Evolutionary conservation across 2,329 filamentous ascomycete genomes (phyloP).

Genomic region (Neonectria punicea): DNA sequence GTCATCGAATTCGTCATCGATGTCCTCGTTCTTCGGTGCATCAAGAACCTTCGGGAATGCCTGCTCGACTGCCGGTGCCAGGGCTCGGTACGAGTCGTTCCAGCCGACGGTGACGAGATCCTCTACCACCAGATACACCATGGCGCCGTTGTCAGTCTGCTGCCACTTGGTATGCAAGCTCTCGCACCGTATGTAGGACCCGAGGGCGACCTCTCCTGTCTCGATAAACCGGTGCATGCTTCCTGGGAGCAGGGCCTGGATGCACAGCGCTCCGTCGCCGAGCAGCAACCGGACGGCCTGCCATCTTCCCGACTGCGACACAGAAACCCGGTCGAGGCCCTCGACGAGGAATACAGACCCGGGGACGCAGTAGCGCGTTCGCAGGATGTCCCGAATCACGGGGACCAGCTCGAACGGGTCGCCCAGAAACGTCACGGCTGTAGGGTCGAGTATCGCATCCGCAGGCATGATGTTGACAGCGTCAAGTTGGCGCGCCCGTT

Average conservation of each 20-base stretch:
- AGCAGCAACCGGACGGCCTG: conserved; percentile 60
- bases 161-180: conserved; percentile 51
- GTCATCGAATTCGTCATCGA: conserved; percentile 24
- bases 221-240: conserved; percentile 62
- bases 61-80: neutral
- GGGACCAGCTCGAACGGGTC: conserved; percentile 48
- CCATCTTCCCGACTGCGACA: conserved; percentile 51
- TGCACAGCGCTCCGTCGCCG: conserved; percentile 63
- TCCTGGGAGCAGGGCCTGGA: conserved; percentile 62
- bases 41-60: neutral
- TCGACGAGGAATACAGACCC: conserved; percentile 63
- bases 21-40: neutral
- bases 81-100: conserved; percentile 53
- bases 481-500: neutral
- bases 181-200: conserved; percentile 61
- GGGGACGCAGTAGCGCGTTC: conserved; percentile 58
- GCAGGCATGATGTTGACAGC: conserved; percentile 40
- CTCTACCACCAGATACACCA: conserved; percentile 59
- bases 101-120: conserved; percentile 60
- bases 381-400: conserved; percentile 60
- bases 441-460: conserved; percentile 37
- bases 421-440: conserved; percentile 40
- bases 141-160: conserved; percentile 28
- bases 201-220: conserved; percentile 55
- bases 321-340: conserved; percentile 51